phyloP scores from a whole-genome alignment of 352 stramenopile genomes.

The Phytophthora idaei region DNA sequence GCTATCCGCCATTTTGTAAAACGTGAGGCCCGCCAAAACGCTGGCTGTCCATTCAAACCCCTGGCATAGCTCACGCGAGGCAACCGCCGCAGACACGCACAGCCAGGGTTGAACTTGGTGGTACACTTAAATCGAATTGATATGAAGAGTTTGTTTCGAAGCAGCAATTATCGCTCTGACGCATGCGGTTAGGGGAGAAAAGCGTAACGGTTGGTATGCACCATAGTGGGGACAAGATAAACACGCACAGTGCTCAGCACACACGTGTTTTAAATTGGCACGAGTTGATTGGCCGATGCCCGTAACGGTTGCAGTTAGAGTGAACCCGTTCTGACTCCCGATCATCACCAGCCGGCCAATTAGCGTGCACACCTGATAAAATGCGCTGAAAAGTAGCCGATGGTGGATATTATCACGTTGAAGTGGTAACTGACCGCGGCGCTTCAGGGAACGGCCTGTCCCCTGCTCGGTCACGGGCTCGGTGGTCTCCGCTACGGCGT shows the following conservation, averaged over 20 bases:
- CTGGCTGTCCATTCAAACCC: neutral
- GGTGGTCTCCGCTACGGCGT: neutral
- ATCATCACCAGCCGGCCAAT: conserved; percentile 25
- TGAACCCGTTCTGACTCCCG: conserved; percentile 11
- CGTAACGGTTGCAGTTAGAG: conserved; percentile 15
- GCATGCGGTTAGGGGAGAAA: conserved; percentile 22
- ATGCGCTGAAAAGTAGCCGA: conserved; percentile 21
- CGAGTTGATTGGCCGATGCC: conserved; percentile 25
- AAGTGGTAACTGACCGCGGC: conserved; percentile 4
- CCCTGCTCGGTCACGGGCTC: neutral
- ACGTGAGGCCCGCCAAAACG: conserved; percentile 15
- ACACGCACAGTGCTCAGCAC: conserved; percentile 6
- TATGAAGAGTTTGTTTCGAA: conserved; percentile 24
- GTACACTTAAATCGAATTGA: conserved; percentile 24
- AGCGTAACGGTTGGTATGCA: conserved; percentile 18
- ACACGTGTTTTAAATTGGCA: conserved; percentile 29
- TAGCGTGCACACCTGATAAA: conserved; percentile 24
- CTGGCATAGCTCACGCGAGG: conserved; percentile 15
- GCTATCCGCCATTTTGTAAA: conserved; percentile 1
- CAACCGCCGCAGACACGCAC: conserved; percentile 13
- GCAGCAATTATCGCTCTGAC: conserved; percentile 24
- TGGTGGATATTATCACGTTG: conserved; percentile 17
- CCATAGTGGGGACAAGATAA: conserved; percentile 19
- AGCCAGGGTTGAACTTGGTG: conserved; percentile 1
- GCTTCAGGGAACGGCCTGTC: conserved; percentile 13